These are phyloP conservation scores for Sclerotinia glacialis DNA, from an alignment of 2,329 filamentous ascomycete genomes.

Conservation along the genomic window DNA sequence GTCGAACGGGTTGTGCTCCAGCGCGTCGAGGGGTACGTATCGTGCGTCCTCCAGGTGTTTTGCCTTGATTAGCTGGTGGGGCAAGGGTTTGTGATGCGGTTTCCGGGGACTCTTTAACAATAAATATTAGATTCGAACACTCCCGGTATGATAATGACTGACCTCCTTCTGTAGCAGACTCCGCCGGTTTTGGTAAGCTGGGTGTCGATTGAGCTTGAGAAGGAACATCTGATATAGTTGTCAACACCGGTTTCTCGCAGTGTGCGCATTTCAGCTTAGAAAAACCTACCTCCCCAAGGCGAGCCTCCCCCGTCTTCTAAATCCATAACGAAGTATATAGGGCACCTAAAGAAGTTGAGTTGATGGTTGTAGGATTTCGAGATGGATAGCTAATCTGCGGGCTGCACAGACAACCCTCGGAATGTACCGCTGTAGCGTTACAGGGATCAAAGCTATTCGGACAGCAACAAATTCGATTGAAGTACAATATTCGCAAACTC, in stretches of 20 bases:
- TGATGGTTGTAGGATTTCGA: neutral
- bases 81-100: slow-evolving; percentile 25
- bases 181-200: slow-evolving; percentile 30
- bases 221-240: slow-evolving; percentile 42
- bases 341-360: neutral
- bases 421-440: slow-evolving; percentile 6
- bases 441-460: neutral
- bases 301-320: slow-evolving; percentile 46
- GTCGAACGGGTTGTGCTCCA: slow-evolving; percentile 71
- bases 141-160: neutral
- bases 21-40: slow-evolving; percentile 52
- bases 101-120: slow-evolving; percentile 29
- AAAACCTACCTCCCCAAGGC: slow-evolving; percentile 46
- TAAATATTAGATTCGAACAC: slow-evolving; percentile 10
- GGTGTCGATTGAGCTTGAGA: slow-evolving; percentile 41
- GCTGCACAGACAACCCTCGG: slow-evolving; percentile 6
- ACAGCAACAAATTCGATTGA: neutral
- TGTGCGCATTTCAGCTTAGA: slow-evolving; percentile 2
- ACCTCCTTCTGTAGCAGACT: slow-evolving; percentile 32
- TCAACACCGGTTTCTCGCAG: slow-evolving; percentile 22
- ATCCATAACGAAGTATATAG: slow-evolving; percentile 41
- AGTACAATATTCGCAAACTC: neutral
- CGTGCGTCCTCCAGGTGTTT: slow-evolving; percentile 33
- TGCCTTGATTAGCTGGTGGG: slow-evolving; percentile 20
- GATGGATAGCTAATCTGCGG: slow-evolving; percentile 8